These are phyloP conservation scores for Bombardia bombarda DNA, from an alignment of 495 filamentous ascomycete genomes.

Conservation along the genomic window DNA sequence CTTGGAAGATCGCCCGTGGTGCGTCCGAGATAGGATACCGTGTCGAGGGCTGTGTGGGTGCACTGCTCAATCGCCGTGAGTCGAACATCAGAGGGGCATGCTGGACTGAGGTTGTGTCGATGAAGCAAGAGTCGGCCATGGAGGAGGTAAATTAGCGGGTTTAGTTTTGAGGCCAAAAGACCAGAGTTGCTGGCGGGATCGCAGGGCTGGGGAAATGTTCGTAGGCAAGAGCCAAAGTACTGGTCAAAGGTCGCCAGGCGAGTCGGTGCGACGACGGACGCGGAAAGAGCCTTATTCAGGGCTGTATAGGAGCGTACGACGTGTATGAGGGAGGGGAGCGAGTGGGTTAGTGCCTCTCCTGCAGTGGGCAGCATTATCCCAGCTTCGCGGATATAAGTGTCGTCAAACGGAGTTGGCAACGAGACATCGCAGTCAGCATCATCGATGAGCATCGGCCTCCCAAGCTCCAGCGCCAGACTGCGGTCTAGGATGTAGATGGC, in stretches of 20 bases:
- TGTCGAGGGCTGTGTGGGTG: slow-evolving; percentile 65
- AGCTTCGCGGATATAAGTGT: slow-evolving; percentile 64
- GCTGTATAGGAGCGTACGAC: slow-evolving; percentile 76
- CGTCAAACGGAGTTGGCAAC: slow-evolving; percentile 74
- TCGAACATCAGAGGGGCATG: slow-evolving; percentile 57
- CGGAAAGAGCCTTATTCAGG: slow-evolving; percentile 64
- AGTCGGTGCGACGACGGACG: slow-evolving; percentile 54
- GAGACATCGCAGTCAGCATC: slow-evolving; percentile 83
- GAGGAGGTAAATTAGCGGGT: slow-evolving; percentile 69
- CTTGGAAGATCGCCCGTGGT: slow-evolving; percentile 38
- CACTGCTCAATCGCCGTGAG: slow-evolving; percentile 69
- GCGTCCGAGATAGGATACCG: slow-evolving; percentile 63
- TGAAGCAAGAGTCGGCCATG: slow-evolving; percentile 79
- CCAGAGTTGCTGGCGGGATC: slow-evolving; percentile 54
- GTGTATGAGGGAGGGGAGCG: slow-evolving; percentile 72
- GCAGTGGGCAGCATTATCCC: slow-evolving; percentile 46
- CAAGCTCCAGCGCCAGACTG: slow-evolving; percentile 70
- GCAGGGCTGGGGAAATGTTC: slow-evolving; percentile 63
- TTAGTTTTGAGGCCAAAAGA: slow-evolving; percentile 65
- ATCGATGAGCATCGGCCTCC: slow-evolving; percentile 75
- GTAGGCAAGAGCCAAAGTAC: slow-evolving; percentile 68
- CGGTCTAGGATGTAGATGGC: slow-evolving; percentile 87
- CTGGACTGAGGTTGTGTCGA: slow-evolving; percentile 80
- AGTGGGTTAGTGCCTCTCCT: slow-evolving; percentile 44
- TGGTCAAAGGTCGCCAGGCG: slow-evolving; percentile 74